These are phyloP conservation scores for Suillus variegatus DNA, from an alignment of 768 basidiomycete genomes.

Conservation along the genomic window DNA sequence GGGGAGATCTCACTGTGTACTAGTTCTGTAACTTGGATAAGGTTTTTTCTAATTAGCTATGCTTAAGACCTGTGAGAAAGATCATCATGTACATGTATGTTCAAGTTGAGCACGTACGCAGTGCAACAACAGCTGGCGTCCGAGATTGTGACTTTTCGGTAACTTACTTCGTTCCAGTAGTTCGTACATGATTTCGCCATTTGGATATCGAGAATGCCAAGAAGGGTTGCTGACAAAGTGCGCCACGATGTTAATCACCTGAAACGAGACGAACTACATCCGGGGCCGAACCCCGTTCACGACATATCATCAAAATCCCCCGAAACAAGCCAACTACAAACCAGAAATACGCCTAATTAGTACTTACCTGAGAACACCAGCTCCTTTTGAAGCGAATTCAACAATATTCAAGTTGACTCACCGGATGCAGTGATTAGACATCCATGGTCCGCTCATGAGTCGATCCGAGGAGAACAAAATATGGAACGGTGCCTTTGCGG, in stretches of 20 bases:
- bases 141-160: neutral
- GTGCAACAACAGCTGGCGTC: neutral
- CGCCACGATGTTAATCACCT: neutral
- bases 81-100: neutral
- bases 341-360: neutral
- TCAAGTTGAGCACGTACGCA: neutral
- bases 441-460: too few relatives aligned
- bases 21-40: neutral
- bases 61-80: neutral
- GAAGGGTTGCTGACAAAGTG: neutral
- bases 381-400: neutral
- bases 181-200: neutral
- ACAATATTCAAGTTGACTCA: neutral
- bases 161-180: neutral
- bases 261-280: neutral
- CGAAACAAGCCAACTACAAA: neutral
- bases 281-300: neutral
- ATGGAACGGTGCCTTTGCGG: neutral
- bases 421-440: neutral
- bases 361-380: neutral
- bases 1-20: neutral
- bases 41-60: neutral
- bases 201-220: neutral
- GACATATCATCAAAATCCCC: neutral
- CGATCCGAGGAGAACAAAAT: neutral